These are phyloP conservation scores for Solanum hybrid DNA, from an alignment of 305 asterid species.

Conservation along the genomic window DNA sequence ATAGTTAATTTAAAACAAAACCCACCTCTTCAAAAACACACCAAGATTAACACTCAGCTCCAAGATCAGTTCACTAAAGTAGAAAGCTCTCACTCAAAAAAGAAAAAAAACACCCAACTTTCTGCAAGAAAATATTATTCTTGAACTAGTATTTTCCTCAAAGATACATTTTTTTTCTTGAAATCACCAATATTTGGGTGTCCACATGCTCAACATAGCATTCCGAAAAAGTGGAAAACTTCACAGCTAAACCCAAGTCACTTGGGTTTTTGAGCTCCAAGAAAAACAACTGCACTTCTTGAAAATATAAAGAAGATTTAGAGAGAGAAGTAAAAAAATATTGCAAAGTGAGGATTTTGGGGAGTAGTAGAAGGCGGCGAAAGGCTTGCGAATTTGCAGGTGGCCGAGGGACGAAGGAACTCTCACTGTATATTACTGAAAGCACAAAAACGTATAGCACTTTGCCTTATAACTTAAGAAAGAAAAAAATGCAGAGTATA, in stretches of 20 bases:
- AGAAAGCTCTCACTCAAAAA: background rate
- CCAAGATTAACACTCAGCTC: slow-evolving; percentile 15
- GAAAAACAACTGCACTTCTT: slow-evolving; percentile 15
- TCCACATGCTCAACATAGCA: slow-evolving; percentile 42
- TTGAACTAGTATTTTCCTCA: slow-evolving; percentile 14
- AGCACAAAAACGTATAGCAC: background rate
- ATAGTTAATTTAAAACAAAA: slow-evolving; percentile 23
- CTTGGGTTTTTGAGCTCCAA: slow-evolving; percentile 39
- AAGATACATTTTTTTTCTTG: slow-evolving; percentile 24
- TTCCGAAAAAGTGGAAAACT: slow-evolving; percentile 20
- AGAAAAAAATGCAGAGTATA: background rate
- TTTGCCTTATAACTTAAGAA: background rate
- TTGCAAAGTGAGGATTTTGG: slow-evolving; percentile 1
- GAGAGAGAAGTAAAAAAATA: background rate
- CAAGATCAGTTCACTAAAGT: slow-evolving; percentile 6
- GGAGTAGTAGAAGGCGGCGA: slow-evolving; percentile 33
- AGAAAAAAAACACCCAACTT: background rate
- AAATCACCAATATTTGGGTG: slow-evolving; percentile 31
- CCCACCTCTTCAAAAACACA: slow-evolving; percentile 24
- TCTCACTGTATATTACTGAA: background rate
- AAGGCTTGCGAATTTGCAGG: slow-evolving; percentile 26
- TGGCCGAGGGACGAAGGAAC: slow-evolving; percentile 27
- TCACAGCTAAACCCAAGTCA: slow-evolving; percentile 18
- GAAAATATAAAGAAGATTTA: slow-evolving; percentile 5
- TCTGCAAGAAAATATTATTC: background rate